These are phyloP conservation scores for Colletotrichum gigasporum DNA, from an alignment of 2,329 filamentous ascomycete species.

Conservation along the genomic window DNA sequence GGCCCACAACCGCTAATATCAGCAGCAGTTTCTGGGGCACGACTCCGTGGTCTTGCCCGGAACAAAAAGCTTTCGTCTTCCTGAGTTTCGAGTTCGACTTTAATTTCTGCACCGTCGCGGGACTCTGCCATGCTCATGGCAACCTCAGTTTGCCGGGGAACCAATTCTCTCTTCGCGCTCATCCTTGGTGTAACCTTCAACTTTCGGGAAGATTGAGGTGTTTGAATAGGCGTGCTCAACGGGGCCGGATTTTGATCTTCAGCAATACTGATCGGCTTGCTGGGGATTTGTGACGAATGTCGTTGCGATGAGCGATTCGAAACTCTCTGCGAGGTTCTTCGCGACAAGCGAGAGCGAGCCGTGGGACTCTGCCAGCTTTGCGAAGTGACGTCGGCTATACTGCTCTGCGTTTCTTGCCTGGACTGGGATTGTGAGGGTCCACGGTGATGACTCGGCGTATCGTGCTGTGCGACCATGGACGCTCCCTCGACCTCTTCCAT, in stretches of 20 bases:
- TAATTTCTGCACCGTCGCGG: neutral
- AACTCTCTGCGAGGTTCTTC: neutral
- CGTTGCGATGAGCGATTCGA: neutral
- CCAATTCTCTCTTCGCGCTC: neutral
- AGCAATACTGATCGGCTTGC: neutral
- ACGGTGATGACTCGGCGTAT: neutral
- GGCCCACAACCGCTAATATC: neutral
- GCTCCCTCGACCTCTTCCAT: neutral
- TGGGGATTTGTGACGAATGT: neutral
- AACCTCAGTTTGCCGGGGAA: neutral
- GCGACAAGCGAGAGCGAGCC: neutral
- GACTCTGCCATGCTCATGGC: neutral
- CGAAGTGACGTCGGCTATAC: neutral
- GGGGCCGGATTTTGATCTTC: neutral
- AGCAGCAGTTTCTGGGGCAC: neutral
- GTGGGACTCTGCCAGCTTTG: neutral
- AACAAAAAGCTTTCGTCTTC: conserved; percentile 46
- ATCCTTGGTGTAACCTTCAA: neutral
- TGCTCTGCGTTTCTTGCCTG: neutral
- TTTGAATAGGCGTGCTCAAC: conserved; percentile 24
- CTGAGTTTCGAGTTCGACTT: conserved; percentile 37
- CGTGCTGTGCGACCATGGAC: neutral
- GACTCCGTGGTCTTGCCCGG: conserved; percentile 33
- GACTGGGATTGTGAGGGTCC: neutral
- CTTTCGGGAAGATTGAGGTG: conserved; percentile 14